A percentile compares a stretch with the other conserved stretches of the same genome.
phyloP scores from a whole-genome alignment of 108 stramenopile species.

The Aureococcus anophagefferens region DNA sequence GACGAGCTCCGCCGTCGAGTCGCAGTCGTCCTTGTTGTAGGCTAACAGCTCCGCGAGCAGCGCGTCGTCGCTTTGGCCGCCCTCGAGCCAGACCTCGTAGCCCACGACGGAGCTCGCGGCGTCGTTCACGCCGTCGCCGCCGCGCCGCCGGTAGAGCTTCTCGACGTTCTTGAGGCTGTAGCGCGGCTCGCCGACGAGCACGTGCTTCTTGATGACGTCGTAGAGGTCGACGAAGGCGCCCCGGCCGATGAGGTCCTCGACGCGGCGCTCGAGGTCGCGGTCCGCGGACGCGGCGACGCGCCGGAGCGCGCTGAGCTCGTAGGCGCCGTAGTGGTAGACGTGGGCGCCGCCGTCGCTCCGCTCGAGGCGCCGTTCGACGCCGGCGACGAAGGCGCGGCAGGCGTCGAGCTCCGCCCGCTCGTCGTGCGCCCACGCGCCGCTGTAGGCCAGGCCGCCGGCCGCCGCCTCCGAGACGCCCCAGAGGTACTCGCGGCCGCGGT shows the following conservation, averaged over 20 bases:
- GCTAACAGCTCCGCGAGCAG: not conserved
- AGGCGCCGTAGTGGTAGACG: not conserved
- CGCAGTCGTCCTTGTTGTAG: not conserved
- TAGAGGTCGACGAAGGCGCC: slow-evolving; percentile 1
- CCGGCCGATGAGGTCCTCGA: too few relatives aligned
- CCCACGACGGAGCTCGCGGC: not conserved
- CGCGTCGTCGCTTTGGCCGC: not conserved
- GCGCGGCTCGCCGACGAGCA: not conserved
- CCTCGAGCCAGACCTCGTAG: not conserved
- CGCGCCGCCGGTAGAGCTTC: not conserved
- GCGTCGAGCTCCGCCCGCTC: not conserved
- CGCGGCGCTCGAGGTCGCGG: not conserved
- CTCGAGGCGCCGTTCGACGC: too few relatives aligned
- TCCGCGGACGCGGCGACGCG: not conserved
- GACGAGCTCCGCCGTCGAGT: not conserved
- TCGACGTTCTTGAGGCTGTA: not conserved
- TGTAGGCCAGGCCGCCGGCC: not conserved
- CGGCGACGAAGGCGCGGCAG: too few relatives aligned
- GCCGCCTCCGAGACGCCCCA: not conserved
- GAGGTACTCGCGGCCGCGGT: not conserved
- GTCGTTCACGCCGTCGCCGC: not conserved
- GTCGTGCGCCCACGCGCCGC: not conserved
- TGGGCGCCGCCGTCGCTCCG: not conserved
- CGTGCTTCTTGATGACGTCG: not conserved
- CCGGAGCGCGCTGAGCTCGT: not conserved